Evolutionary conservation across 2,329 filamentous ascomycete genomes (phyloP), one percentile per base, ranked within the genome.

Genomic region (Alternaria sp.): DNA sequence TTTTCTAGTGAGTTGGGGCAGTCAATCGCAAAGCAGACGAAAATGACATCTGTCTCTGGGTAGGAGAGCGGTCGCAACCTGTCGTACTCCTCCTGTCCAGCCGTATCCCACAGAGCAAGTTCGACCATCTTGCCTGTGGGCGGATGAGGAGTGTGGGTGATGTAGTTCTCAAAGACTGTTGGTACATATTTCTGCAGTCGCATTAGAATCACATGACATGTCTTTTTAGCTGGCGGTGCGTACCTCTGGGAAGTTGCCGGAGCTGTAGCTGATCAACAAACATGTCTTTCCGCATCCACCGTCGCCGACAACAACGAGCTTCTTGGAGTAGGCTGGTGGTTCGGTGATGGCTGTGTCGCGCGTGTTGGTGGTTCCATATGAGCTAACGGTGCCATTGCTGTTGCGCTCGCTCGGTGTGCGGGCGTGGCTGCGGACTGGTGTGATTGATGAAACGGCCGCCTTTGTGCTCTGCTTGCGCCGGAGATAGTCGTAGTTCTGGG

Each of bases 101-200:
- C 96, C 26, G 96, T 99, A 82, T 99, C 96, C 96, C 96, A 99
- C 56, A 99, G 87, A 44, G 96, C 96, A 65, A 99, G 88, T 84
- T 99, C 96, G 71, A 99, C 94, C 61, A 91, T 94, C 87, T 97
- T 98, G 77, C 95, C 94, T 12, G 91, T 92, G 47, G 90, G 88
- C 69, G 90, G 89, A 83, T 99, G 96, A 64, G 90, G 92, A 61
- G 95, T 96, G 81, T 97, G 95, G 58, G 96, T 97, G 83, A 99
- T 98, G 88, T 99, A 99, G 85, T 99, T 99, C 79, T 99, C 96
- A 81, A 99, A 99, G 56, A 99, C 96, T 3, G 96, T 99, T 5
- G 96, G 96, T 44, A 99, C 96, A 76, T 99, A 99, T 98, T 97
- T 98, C 96, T 99, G 75, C 30, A 41, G 21, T 10, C 37, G 33